phyloP scores from a whole-genome alignment of 345 rosid species.

The Jatropha curcas region DNA sequence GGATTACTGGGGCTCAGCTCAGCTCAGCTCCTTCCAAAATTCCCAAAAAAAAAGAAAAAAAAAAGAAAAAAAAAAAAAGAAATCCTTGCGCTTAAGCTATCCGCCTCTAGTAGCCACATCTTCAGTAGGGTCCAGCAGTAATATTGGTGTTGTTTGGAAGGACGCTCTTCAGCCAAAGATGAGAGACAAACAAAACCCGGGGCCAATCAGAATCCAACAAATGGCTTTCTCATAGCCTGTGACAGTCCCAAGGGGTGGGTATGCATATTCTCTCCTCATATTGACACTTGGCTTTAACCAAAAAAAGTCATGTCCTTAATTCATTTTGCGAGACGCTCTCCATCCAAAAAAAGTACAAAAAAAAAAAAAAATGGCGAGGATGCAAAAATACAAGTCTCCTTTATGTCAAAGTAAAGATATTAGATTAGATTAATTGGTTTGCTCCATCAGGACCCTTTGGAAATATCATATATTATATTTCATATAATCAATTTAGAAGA shows the following conservation, averaged over 20 bases:
- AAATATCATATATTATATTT: neutral
- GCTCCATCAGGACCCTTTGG: neutral
- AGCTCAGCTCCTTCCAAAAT: neutral
- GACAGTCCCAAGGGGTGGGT: neutral
- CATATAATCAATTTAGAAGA: neutral
- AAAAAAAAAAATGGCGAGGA: neutral
- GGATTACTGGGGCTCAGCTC: neutral
- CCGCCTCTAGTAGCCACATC: conserved; percentile 19
- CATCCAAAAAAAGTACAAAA: neutral
- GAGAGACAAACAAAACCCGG: neutral
- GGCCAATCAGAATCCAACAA: conserved; percentile 21
- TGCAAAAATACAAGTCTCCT: no score
- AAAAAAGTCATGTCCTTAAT: neutral
- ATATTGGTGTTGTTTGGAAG: neutral
- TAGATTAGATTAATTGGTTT: neutral
- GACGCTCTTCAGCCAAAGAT: conserved; percentile 32
- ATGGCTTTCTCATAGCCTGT: conserved; percentile 24
- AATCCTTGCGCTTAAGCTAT: no score
- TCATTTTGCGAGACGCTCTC: neutral
- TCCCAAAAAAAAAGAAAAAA: no score
- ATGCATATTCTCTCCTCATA: neutral
- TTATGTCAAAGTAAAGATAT: no score
- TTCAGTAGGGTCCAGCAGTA: conserved; percentile 11
- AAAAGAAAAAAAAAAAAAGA: no score
- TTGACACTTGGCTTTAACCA: conserved; percentile 3